phyloP scores from a whole-genome alignment of 495 filamentous ascomycete species.

The Cercophora newfieldiana region DNA sequence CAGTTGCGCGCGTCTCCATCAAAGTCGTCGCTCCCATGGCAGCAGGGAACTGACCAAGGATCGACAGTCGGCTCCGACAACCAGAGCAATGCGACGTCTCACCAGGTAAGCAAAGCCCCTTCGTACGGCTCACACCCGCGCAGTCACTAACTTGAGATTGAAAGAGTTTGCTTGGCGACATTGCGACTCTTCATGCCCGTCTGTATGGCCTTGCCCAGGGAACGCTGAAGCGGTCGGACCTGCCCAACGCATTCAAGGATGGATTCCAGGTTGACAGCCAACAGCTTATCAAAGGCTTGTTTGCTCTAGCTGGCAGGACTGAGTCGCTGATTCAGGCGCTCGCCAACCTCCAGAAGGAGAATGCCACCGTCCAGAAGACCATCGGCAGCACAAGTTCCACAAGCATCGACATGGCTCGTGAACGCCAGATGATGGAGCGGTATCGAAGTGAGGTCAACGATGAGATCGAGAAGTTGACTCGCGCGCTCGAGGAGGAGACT shows the following conservation, averaged over 20 bases:
- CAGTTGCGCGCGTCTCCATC: background rate
- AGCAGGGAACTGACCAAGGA: background rate
- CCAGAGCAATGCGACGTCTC: background rate
- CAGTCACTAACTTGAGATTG: background rate
- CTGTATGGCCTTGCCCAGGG: background rate
- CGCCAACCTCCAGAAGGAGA: background rate
- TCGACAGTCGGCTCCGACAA: background rate
- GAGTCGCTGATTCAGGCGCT: background rate
- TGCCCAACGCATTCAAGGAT: background rate
- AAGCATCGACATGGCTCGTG: too few species aligned
- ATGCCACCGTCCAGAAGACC: background rate
- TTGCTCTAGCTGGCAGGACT: background rate
- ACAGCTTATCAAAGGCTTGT: background rate
- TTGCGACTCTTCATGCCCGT: background rate
- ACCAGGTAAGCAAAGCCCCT: too few species aligned
- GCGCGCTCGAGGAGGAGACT: background rate
- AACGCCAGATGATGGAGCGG: too few species aligned
- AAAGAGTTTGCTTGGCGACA: background rate
- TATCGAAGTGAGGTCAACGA: too few species aligned
- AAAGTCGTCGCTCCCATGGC: background rate
- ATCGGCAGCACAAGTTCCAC: too few species aligned
- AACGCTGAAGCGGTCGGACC: background rate
- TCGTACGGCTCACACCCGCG: too few species aligned
- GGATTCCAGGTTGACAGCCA: background rate
- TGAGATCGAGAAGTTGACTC: background rate